phyloP scores from a whole-genome alignment of 305 asterid genomes.

The Ruellia speciosa region DNA sequence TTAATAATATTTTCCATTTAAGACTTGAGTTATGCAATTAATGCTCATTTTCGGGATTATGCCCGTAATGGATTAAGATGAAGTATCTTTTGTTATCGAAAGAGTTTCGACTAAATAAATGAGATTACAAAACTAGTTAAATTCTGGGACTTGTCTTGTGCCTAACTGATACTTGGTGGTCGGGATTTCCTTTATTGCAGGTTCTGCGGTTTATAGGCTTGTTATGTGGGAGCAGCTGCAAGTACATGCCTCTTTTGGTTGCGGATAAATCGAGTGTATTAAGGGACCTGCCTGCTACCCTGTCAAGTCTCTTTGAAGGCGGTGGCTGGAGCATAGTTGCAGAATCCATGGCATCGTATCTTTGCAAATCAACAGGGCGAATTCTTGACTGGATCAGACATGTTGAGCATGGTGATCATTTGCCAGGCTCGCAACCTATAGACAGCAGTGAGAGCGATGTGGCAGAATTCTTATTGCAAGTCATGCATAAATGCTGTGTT shows the following conservation, averaged over 20 bases:
- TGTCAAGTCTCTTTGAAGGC: conserved; percentile 49
- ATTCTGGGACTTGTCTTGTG: no score
- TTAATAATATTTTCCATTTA: no score
- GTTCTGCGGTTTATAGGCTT: conserved; percentile 72
- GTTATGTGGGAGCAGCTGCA: conserved; percentile 70
- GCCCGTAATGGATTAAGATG: no score
- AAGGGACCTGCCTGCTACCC: conserved; percentile 69
- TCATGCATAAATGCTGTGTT: conserved; percentile 54
- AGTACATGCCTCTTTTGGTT: conserved; percentile 63
- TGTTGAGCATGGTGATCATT: conserved; percentile 21
- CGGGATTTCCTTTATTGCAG: conserved; percentile 28
- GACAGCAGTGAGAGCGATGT: conserved; percentile 40
- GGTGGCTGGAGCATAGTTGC: conserved; percentile 44
- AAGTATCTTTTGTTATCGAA: no score
- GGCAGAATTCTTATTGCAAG: conserved; percentile 43
- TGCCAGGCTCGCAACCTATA: conserved; percentile 32
- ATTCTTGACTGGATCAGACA: conserved; percentile 46
- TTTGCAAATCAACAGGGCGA: conserved; percentile 52
- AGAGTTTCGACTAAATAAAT: no score
- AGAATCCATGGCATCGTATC: conserved; percentile 46
- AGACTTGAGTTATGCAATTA: no score
- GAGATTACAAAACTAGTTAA: no score
- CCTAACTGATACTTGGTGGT: no score
- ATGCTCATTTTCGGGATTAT: no score
- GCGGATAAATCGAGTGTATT: conserved; percentile 48